Evolutionary conservation across 2,329 filamentous ascomycete genomes (phyloP), one percentile per base, ranked within the genome.

Genomic region (Arachnomyces sp.): DNA sequence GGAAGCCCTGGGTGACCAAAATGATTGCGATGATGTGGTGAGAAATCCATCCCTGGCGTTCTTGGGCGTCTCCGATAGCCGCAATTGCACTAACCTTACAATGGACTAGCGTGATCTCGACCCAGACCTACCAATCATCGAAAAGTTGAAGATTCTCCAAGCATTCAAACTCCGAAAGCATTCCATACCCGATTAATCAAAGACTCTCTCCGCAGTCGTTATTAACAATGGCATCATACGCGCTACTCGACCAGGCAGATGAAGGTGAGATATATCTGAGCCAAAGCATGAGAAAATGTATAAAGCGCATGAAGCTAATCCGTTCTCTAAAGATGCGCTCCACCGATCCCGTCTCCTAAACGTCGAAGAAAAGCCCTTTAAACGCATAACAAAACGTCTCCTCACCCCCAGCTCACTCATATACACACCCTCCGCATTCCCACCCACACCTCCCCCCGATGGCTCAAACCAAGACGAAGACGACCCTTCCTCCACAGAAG

Each of bases 351-450:
- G 90, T 31, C 82, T 95, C 3, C 76, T 95, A 29, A 84, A 85
- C 48, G 82, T 95, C 45, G 90, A 96, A 69, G 86, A 94, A 58
- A 88, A 88, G 43, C 87, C 88, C 1, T 95, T 94, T 69, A 86
- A 86, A 61, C 82, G 89, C 45, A 79, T 95, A 44, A 85, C 84
- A 15, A 88, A 88, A 64, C 82, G 84, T 25, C 76, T 96, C 7
- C 72, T 85, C 4, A 73, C 76, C 15, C 76, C 83, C 12, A 77
- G 79, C 39, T 77, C 81, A 14, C 72, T 86, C 20, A 71, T 83
- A 13, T 67, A 72, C 43, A 66, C 63, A 39, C 70, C 70, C 34
- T 71, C 69, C 32, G 72, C 76, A 28, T 71, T 74, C 28, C 70
- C 77, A 4, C 73, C 75, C 13, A 83, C 82, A 2, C 82, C 82